These are phyloP conservation scores for Calonectria pseudoreteaudii DNA, from an alignment of 2,329 filamentous ascomycete genomes.

Conservation along the genomic window DNA sequence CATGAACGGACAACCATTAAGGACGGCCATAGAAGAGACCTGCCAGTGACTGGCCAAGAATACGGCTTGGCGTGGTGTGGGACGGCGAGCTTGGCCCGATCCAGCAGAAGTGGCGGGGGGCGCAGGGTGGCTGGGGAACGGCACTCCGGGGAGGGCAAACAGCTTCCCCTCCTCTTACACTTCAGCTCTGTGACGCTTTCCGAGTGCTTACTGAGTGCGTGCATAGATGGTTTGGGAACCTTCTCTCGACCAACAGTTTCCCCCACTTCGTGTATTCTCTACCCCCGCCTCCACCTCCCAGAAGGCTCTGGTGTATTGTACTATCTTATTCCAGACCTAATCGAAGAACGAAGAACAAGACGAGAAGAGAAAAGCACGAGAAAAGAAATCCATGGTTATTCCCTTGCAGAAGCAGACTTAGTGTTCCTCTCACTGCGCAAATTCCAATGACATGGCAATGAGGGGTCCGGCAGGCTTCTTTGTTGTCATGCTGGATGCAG, in stretches of 20 bases:
- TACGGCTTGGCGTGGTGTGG: constrained; percentile 4
- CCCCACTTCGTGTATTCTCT: background rate
- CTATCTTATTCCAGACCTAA: background rate
- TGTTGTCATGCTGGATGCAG: background rate
- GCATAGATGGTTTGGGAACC: constrained; percentile 4
- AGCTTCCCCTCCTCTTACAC: background rate
- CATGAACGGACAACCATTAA: constrained; percentile 20
- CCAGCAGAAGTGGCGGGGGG: background rate
- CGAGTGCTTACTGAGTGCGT: background rate
- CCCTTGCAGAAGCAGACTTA: background rate
- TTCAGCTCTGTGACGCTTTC: background rate
- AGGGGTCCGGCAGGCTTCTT: background rate
- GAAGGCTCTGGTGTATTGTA: background rate
- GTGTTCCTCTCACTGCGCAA: no score
- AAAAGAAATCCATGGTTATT: no score
- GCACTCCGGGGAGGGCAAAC: background rate
- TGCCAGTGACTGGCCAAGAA: constrained; percentile 8
- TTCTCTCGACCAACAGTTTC: background rate
- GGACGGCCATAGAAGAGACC: background rate
- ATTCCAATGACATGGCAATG: background rate
- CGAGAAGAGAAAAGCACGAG: no score
- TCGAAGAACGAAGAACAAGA: background rate
- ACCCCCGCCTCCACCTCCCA: background rate
- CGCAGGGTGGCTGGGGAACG: constrained; percentile 4
- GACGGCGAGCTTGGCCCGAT: background rate